Percentiles rank a stretch among this genome's conserved stretches.
Conservation (phyloP, 108 stramenopile genomes). For the Skeletonema tropicum region DNA sequence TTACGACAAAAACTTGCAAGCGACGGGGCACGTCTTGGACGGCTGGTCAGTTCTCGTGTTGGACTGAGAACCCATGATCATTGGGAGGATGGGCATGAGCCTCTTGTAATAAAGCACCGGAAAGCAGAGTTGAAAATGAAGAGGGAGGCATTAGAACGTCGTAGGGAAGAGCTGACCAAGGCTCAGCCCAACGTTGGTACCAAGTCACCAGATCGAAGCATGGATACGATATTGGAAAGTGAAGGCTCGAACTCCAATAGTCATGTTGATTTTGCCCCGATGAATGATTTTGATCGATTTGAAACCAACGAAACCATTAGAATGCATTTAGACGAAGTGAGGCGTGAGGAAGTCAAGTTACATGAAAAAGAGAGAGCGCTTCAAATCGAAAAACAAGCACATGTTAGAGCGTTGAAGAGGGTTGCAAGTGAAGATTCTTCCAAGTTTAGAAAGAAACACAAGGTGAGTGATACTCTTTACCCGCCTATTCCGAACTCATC, state of each 20-base stretch:
- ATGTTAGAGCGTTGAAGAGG: constrained; percentile 76
- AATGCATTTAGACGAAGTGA: constrained; percentile 67
- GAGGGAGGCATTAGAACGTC: constrained; percentile 46
- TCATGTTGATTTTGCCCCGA: constrained; percentile 6
- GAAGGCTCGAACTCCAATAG: constrained; percentile 1
- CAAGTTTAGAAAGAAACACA: constrained; percentile 67
- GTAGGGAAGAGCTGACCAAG: constrained; percentile 20
- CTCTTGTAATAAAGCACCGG: constrained; percentile 47
- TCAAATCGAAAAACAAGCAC: constrained; percentile 74
- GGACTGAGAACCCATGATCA: constrained; percentile 40
- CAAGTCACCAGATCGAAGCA: not conserved
- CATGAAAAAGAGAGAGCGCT: constrained; percentile 66
- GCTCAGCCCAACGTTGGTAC: not conserved
- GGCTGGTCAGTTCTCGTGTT: constrained; percentile 62
- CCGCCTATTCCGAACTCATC: not conserved
- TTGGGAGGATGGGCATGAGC: constrained; percentile 88
- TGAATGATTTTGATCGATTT: constrained; percentile 49
- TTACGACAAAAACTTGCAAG: constrained; percentile 67
- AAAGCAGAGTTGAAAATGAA: constrained; percentile 51
- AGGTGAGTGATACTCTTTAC: constrained; percentile 47
- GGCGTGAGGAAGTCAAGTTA: constrained; percentile 61
- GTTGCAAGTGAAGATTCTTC: constrained; percentile 86
- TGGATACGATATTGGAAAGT: constrained; percentile 8
- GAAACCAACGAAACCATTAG: constrained; percentile 66
- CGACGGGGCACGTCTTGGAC: constrained; percentile 83